Base-by-base conservation (phyloP, 805 yeast species). In the Candida mattraensis region DNA sequence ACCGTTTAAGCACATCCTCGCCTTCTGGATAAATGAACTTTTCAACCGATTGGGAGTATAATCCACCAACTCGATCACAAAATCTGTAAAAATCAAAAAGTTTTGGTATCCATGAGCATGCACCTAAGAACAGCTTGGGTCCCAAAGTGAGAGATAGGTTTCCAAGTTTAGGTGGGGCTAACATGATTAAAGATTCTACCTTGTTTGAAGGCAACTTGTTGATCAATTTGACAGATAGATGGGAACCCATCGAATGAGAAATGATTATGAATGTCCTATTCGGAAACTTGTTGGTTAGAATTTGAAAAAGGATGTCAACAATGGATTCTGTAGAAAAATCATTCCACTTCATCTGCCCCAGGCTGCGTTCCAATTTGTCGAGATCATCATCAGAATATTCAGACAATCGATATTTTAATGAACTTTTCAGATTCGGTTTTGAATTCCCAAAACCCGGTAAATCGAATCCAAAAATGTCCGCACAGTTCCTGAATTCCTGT, bases 371-470 rank as follows among this genome's bases (percentile, higher is more conserved):
- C 13, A 53, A 23, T n/a, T 40, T 32, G 1, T 35, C 34, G 2
- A 47, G 21, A 5, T 57, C 53, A 8, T 45, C 47, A 1, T 45
- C 47, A 5, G 45, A 5, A 24, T 45, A 55, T 18, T 44, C 36
- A 2, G 63, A 49, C 12, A 63, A 44, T 14, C 50, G 37, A 10
- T 47, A 49, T 5, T 29, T 24, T 1, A 11, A 32, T 12, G 26
- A 32, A 13, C 42, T 32, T 7, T 42, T 29, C 26, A 44, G 14
- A 5, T 47, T 7, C 20, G 46, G 51, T 54, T 65, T 51, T 47
- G 76, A 42, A 44, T 74, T 70, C 3, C 98, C 98, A 58, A 87
- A 87, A 0, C 97, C 98, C 1, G 96, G 96, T 33, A 88, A 63
- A 56, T 89, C 98, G 11, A 89, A 48, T 0, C 89, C 76, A 25